Evolutionary conservation across 2,329 filamentous ascomycete genomes (phyloP).

Genomic region (Cylindrodendrum hubeiense): DNA sequence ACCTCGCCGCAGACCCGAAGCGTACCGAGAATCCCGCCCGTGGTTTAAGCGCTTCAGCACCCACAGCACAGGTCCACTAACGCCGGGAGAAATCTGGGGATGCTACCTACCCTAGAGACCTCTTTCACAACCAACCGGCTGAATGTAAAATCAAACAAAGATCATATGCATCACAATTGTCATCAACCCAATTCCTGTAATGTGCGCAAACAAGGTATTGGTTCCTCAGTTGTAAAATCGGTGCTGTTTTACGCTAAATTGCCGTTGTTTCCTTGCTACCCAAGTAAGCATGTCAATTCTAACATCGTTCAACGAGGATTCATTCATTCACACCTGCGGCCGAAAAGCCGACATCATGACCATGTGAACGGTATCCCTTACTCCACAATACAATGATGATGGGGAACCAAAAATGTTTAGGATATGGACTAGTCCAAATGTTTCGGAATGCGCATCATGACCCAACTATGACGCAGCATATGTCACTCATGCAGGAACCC

Average conservation of each 20-base stretch:
- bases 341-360: background rate
- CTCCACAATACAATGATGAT: background rate
- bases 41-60: slow-evolving; percentile 38
- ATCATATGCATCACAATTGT: slow-evolving; percentile 17
- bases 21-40: slow-evolving; percentile 35
- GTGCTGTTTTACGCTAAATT: background rate
- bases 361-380: background rate
- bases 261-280: background rate
- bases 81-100: slow-evolving; percentile 13
- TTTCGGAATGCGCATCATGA: background rate
- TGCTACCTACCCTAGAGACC: slow-evolving; percentile 35
- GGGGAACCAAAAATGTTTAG: background rate
- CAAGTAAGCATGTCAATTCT: background rate
- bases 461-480: slow-evolving; percentile 1
- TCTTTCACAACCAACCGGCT: slow-evolving; percentile 6
- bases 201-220: background rate
- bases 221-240: background rate
- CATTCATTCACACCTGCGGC: background rate
- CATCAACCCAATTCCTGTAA: too few species aligned
- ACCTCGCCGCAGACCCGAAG: slow-evolving; percentile 31
- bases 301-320: background rate
- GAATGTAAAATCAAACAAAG: background rate
- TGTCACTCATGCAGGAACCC: slow-evolving; percentile 7
- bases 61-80: slow-evolving; percentile 33
- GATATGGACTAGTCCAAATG: too few species aligned